Evolutionary conservation across 495 filamentous ascomycete species (phyloP).

Genomic region (Penicillium malachiteum): DNA sequence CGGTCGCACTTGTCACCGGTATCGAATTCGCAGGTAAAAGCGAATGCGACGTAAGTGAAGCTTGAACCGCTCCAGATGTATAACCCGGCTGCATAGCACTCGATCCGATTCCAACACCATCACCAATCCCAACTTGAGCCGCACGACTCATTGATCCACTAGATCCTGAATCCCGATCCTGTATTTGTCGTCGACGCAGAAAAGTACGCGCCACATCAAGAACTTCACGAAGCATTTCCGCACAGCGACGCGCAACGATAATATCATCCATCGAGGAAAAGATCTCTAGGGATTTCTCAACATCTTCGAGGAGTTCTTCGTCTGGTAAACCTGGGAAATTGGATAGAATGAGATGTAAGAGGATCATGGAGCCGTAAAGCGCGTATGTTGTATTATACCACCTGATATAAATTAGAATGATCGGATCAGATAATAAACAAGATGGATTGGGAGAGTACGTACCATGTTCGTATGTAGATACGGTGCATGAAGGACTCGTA

Average conservation of each 20-base stretch:
- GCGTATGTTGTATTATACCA: conserved; percentile 35
- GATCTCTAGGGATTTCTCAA: conserved; percentile 28
- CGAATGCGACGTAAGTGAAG: not conserved
- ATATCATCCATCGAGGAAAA: conserved; percentile 31
- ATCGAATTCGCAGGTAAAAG: not conserved
- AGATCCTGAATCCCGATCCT: no score
- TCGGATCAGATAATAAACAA: not conserved
- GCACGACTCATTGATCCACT: no score
- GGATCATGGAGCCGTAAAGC: conserved; percentile 28
- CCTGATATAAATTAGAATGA: conserved; percentile 7
- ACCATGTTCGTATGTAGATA: conserved; percentile 32
- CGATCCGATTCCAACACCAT: no score
- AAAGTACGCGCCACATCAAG: conserved; percentile 23
- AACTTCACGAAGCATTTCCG: conserved; percentile 27
- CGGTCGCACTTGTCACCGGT: no score
- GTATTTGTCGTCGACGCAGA: conserved; percentile 10
- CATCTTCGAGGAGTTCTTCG: conserved; percentile 18
- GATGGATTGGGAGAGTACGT: not conserved
- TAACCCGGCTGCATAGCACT: not conserved
- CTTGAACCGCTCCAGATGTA: not conserved
- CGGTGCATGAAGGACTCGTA: conserved; percentile 30
- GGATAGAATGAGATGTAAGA: conserved; percentile 15
- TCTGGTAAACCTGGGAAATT: conserved; percentile 11
- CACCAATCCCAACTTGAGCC: no score
- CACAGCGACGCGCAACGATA: conserved; percentile 26